These are phyloP conservation scores for Suillus sp. DNA, from an alignment of 768 basidiomycete species.

Conservation along the genomic window DNA sequence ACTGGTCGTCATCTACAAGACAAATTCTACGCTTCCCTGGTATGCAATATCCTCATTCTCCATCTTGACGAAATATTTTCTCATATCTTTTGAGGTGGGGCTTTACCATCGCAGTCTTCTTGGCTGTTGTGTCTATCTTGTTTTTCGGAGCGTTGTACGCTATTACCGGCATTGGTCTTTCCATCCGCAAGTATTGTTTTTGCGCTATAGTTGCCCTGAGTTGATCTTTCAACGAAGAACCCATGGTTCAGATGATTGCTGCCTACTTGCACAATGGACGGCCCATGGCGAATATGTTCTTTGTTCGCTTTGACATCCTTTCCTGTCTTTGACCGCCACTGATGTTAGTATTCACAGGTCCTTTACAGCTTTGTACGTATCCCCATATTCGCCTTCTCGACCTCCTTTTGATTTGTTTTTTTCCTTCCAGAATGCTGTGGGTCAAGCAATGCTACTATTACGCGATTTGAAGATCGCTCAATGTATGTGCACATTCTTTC, in stretches of 20 bases:
- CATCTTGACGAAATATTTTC: background rate
- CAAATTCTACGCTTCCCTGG: conserved; percentile 58
- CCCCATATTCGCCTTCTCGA: background rate
- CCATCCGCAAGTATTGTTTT: conserved; percentile 24
- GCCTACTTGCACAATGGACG: conserved; percentile 39
- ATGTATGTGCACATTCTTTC: conserved; percentile 16
- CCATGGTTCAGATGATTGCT: conserved; percentile 39
- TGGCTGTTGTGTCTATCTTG: conserved; percentile 51
- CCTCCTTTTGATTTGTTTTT: background rate
- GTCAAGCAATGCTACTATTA: conserved; percentile 53
- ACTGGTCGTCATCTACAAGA: conserved; percentile 55
- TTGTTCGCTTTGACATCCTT: conserved; percentile 18
- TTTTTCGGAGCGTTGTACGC: conserved; percentile 58
- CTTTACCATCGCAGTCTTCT: conserved; percentile 51
- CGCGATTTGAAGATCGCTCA: conserved; percentile 54
- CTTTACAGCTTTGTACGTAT: conserved; percentile 34
- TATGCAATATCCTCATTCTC: conserved; percentile 22
- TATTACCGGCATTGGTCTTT: conserved; percentile 39
- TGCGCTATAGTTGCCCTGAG: background rate
- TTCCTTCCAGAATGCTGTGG: background rate
- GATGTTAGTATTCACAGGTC: conserved; percentile 47
- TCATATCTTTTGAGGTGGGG: conserved; percentile 41
- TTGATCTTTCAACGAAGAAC: conserved; percentile 18
- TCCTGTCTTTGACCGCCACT: conserved; percentile 24
- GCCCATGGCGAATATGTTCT: conserved; percentile 48